Base-by-base conservation (phyloP, 768 basidiomycete species). In the Lactarius evosmus region DNA sequence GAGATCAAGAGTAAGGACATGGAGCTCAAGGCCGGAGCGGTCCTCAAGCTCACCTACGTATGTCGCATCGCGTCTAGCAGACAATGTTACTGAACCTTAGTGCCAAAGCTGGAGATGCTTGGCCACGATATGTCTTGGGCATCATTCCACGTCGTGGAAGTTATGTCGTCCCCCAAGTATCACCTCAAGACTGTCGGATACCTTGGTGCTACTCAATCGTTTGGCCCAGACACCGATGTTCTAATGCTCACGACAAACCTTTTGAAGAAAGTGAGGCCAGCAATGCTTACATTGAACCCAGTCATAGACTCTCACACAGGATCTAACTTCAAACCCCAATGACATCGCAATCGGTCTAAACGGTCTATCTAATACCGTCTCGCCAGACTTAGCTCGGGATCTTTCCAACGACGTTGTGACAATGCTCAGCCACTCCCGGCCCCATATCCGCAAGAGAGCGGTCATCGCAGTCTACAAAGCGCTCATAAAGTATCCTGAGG, bases 101-200 rank as follows among this genome's bases (percentile, higher is more conserved):
- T 65, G 19, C 63, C 67, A n/a, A 71, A 98, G 96, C 86, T 99
- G 67, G 93, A 98, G 74, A 98, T 99, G 97, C 77, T 99, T 58
- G 97, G 88, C 58, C 94, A 89, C 72, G 94, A 90, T 77, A 97
- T 91, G 86, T 85, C 85, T 63, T 97, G 94, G 86, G 95, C 95
- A 51, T 92, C 97, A 8, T 99, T 99, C 71, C 87, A 96, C 74
- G 90, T 99, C 58, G 88, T 98, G 7, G 97, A 99, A 73, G 94
- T 96, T 74, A 99, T 99, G 97, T 94, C 94, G 40, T 95, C 94
- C 4, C 79, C 89, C 4, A 88, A 88, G 72, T 84, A 88, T 68
- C 95, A 98, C 76, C 81, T 98, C 68, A 99, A 99, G 80, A 87
- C 85, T 30, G 88, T 98, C 55, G 97, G 97, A 14, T 98, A 99